A percentile compares a stretch with the other conserved stretches of the same genome.
Evolutionary conservation across 2,329 filamentous ascomycete species (phyloP).

Genomic region (Dothideomycetidae sp.): DNA sequence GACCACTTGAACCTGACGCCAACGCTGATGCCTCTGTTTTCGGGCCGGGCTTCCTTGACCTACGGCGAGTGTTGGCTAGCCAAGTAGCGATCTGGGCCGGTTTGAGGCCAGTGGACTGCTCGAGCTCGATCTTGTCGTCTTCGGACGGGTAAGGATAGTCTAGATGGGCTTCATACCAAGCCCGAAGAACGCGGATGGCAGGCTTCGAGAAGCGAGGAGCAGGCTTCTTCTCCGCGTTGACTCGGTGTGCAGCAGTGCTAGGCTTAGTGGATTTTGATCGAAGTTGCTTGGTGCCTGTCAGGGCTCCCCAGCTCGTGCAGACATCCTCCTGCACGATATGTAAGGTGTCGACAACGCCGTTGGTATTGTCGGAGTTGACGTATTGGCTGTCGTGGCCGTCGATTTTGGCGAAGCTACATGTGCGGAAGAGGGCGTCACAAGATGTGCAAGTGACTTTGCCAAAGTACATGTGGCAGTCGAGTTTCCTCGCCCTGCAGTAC

Average conservation of each 20-base stretch:
- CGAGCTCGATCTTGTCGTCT: conserved; percentile 68
- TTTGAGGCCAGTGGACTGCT: conserved; percentile 64
- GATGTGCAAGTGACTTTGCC: conserved; percentile 31
- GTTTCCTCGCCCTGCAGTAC: conserved; percentile 32
- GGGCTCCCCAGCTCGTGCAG: conserved; percentile 20
- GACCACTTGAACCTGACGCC: conserved; percentile 47
- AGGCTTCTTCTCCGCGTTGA: conserved; percentile 35
- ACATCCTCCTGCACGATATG: conserved; percentile 31
- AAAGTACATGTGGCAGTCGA: conserved; percentile 32
- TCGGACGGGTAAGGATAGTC: conserved; percentile 80
- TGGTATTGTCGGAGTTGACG: conserved; percentile 16
- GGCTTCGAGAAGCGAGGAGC: conserved; percentile 67
- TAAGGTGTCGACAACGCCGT: conserved; percentile 31
- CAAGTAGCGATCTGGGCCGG: conserved; percentile 80
- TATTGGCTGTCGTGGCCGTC: conserved; percentile 18
- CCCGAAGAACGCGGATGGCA: conserved; percentile 65
- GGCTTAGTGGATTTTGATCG: conserved; percentile 13
- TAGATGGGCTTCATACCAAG: conserved; percentile 68
- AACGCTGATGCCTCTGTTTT: conserved; percentile 30
- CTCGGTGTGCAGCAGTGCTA: conserved; percentile 10
- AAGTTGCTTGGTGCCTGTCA: conserved; percentile 25
- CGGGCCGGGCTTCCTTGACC: conserved; percentile 47
- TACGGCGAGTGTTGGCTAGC: conserved; percentile 76
- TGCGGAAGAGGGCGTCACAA: conserved; percentile 34
- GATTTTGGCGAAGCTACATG: conserved; percentile 31